Percentiles rank a stretch among this genome's conserved stretches.
Evolutionary conservation across 768 basidiomycete species (phyloP).

Genomic region (Amanita fuliginea): DNA sequence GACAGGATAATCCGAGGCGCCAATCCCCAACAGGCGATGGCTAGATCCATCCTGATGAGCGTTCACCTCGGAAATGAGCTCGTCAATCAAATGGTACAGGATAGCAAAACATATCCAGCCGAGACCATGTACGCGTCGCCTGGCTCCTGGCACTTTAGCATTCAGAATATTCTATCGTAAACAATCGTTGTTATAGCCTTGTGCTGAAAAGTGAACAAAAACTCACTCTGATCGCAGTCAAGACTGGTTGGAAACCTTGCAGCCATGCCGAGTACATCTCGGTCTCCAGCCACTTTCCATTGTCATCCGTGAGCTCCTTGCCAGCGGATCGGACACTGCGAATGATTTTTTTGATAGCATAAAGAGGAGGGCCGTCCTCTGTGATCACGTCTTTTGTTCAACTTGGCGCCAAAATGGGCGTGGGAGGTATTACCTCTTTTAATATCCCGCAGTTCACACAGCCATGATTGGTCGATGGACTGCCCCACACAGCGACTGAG

Average conservation of each 20-base stretch:
- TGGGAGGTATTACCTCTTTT: constrained; percentile 9
- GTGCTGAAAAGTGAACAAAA: background rate
- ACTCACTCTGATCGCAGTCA: constrained; percentile 26
- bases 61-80: constrained; percentile 32
- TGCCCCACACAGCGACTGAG: constrained; percentile 12
- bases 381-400: background rate
- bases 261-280: constrained; percentile 35
- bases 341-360: constrained; percentile 21
- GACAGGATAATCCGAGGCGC: constrained; percentile 20
- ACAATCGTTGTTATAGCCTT: constrained; percentile 2
- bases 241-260: constrained; percentile 25
- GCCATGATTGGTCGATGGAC: constrained; percentile 9
- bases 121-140: constrained; percentile 23
- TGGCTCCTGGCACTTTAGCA: constrained; percentile 25
- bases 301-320: constrained; percentile 17
- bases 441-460: constrained; percentile 15
- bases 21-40: constrained; percentile 16
- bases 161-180: constrained; percentile 21
- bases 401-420: constrained; percentile 8
- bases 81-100: constrained; percentile 30
- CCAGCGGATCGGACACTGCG: constrained; percentile 21
- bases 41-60: constrained; percentile 33
- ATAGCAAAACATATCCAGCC: constrained; percentile 30
- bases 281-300: constrained; percentile 24
- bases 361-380: constrained; percentile 8